Evolutionary conservation across 768 basidiomycete genomes (phyloP), one percentile per base, ranked within the genome.

Genomic region (Lentinus brumalis): DNA sequence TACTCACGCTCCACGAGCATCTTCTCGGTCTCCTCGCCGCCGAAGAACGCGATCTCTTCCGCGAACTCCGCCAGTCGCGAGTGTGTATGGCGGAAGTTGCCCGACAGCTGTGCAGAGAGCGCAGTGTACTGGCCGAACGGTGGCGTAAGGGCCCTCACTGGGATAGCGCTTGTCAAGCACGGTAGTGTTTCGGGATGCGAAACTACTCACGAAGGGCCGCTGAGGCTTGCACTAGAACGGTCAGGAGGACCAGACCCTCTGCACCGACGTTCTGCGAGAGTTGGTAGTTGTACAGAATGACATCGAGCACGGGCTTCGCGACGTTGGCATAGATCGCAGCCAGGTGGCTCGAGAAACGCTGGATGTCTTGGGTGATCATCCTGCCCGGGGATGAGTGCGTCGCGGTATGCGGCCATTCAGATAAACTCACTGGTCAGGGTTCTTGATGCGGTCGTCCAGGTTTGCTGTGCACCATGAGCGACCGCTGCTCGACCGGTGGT

Each of bases 301-400:
- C 90, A 68, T 98, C 96, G 40, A 97, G 82, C 15, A 90, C 80
- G 7, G 96, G 96, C 75, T 98, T 98, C 30, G 95, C 95, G 41
- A 98, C 76, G 72, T 98, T 98, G 15, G 87, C 85, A 74, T 98
- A 98, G 39, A 98, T 95, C 16, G 93, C 93, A 12, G 96, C 94
- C 6, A 98, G 83, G 70, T 93, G 89, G 5, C 83, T 83, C 14
- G 93, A 92, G 76, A 97, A 98, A 55, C 89, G 89, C 71, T 96
- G 92, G 50, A 98, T 94, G 73, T 98, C 96, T 60, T 96, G 88
- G 2, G 94, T 96, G 54, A 97, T 92, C 89, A 95, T 94, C 78
- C 91, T 94, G 68, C 1, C 7, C 31, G 42, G 39, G 30, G 45
- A 44, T 71, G 50, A 70, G 51, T 63, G 40, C 30, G 39, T 18